A percentile compares a stretch with the other conserved stretches of the same genome.
Evolutionary conservation across 2,329 filamentous ascomycete species (phyloP).

Genomic region (Thielaviopsis ethacetica): DNA sequence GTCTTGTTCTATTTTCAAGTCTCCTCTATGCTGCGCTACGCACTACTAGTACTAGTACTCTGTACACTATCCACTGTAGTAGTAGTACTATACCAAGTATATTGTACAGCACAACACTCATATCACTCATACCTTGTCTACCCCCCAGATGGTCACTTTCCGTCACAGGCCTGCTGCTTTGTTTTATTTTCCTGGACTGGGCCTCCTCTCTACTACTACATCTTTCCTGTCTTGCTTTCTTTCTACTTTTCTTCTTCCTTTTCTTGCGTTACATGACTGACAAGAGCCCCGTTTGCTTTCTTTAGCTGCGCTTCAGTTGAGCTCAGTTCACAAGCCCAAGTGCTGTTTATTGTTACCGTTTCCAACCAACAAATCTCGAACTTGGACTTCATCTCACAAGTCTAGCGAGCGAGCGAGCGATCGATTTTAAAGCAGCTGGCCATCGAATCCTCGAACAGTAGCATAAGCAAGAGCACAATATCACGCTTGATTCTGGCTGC

Average conservation of each 20-base stretch:
- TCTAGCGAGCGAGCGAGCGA: no score
- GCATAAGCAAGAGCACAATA: no score
- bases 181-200: neutral
- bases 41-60: neutral
- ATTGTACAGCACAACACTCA: no score
- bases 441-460: no score
- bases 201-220: no score
- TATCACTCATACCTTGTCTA: no score
- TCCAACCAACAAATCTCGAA: no score
- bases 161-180: neutral
- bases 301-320: neutral
- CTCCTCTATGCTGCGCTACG: neutral
- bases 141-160: neutral
- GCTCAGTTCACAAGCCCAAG: neutral
- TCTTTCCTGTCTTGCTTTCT: neutral
- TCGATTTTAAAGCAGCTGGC: no score
- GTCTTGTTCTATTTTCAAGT: neutral
- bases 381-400: no score
- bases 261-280: neutral
- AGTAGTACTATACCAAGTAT: no score
- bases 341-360: neutral
- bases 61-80: no score
- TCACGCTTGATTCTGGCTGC: no score
- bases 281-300: neutral
- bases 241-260: neutral